Conservation (phyloP, 345 rosid genomes). For the Passiflora organensis region DNA sequence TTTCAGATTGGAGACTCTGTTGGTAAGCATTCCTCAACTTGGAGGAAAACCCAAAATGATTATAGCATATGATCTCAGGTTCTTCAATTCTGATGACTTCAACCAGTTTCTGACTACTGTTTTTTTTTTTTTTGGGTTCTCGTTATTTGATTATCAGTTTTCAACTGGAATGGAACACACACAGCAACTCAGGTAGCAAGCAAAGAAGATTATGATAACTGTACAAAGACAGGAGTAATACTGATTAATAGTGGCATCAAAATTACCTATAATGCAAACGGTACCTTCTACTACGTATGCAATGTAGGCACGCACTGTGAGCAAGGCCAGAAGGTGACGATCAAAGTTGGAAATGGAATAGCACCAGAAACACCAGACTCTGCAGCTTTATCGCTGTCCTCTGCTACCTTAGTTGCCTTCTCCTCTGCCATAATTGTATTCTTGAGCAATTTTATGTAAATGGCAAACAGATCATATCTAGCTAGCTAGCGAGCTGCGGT, state of each 20-base stretch:
- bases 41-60: too few species aligned
- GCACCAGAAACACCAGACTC: slow-evolving; percentile 5
- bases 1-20: slow-evolving; percentile 6
- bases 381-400: slow-evolving; percentile 5
- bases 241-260: background rate
- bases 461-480: background rate
- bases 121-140: background rate
- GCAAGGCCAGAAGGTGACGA: slow-evolving; percentile 27
- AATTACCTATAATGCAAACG: background rate
- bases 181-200: slow-evolving; percentile 4
- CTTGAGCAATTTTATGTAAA: background rate
- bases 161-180: slow-evolving; percentile 27
- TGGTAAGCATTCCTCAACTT: background rate
- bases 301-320: slow-evolving; percentile 20
- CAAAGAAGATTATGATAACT: slow-evolving; percentile 16
- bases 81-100: background rate
- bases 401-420: background rate
- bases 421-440: background rate
- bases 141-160: slow-evolving; percentile 1
- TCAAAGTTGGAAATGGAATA: slow-evolving; percentile 16
- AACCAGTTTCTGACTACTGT: background rate
- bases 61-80: too few species aligned
- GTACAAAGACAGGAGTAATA: slow-evolving; percentile 6
- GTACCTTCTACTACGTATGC: slow-evolving; percentile 27
- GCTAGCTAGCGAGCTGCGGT: background rate